A percentile compares a stretch with the other conserved stretches of the same genome.
Evolutionary conservation across 1,139 yeast species (phyloP).

Genomic region (Magnusiomyces clavatus): DNA sequence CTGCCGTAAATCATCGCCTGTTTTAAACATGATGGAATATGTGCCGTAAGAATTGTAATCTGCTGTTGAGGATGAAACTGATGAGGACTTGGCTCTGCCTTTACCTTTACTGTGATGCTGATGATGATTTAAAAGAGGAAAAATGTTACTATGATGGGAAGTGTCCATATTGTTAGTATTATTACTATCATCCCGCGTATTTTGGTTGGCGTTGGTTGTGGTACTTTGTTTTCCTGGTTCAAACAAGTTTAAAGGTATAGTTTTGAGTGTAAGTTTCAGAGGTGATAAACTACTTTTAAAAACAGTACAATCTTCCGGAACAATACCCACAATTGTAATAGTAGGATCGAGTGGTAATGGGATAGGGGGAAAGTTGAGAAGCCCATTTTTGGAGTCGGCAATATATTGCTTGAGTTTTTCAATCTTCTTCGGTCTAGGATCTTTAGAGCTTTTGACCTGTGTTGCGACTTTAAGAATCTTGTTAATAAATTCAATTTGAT

Average conservation of each 20-base stretch:
- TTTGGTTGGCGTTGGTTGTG: background rate
- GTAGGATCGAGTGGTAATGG: slow-evolving; percentile 70
- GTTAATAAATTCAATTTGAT: slow-evolving; percentile 41
- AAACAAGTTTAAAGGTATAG: slow-evolving; percentile 24
- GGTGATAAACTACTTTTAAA: slow-evolving; percentile 91
- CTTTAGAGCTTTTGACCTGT: slow-evolving; percentile 42
- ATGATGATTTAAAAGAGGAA: background rate
- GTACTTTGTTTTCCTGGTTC: background rate
- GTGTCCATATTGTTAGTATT: background rate
- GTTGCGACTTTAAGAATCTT: slow-evolving; percentile 38
- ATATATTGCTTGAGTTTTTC: slow-evolving; percentile 37
- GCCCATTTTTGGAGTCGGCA: slow-evolving; percentile 33
- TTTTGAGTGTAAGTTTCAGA: slow-evolving; percentile 67
- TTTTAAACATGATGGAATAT: slow-evolving; percentile 85
- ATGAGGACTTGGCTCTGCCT: background rate
- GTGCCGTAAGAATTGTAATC: slow-evolving; percentile 37
- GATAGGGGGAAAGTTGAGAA: slow-evolving; percentile 46
- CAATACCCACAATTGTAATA: slow-evolving; percentile 59
- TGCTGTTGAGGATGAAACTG: background rate
- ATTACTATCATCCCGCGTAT: background rate
- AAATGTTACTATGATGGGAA: background rate
- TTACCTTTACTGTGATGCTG: too few relatives aligned
- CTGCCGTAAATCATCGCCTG: slow-evolving; percentile 93
- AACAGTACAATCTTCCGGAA: slow-evolving; percentile 74
- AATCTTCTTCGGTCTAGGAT: slow-evolving; percentile 49